Evolutionary conservation across 306 rosid species (phyloP).

Genomic region (Ormosia emarginata): DNA sequence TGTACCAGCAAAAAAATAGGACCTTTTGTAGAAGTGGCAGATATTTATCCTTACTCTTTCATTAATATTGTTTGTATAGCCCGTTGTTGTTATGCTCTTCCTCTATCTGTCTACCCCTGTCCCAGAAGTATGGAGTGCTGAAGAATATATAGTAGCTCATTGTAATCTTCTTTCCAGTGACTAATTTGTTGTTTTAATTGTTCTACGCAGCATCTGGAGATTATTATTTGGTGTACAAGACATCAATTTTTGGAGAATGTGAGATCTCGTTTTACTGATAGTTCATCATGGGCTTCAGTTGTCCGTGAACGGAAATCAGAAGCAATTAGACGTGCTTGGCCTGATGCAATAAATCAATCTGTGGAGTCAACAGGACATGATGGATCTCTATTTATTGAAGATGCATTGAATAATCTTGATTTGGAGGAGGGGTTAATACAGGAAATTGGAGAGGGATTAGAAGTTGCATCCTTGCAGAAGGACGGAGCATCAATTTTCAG

Average conservation of each 20-base stretch:
- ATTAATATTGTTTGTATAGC: constrained; percentile 6
- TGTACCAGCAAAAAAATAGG: background rate
- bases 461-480: constrained; percentile 61
- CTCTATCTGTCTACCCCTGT: background rate
- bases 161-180: constrained; percentile 7
- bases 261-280: constrained; percentile 45
- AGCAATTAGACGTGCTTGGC: constrained; percentile 86
- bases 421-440: constrained; percentile 44
- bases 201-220: constrained; percentile 83
- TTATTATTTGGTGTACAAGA: constrained; percentile 76
- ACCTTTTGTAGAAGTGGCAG: background rate
- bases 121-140: background rate
- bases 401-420: constrained; percentile 79
- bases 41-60: constrained; percentile 9
- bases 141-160: background rate
- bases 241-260: constrained; percentile 73
- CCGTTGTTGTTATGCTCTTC: background rate
- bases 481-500: constrained; percentile 46
- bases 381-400: constrained; percentile 90
- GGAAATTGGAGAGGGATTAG: constrained; percentile 53
- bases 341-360: constrained; percentile 66
- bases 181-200: constrained; percentile 16
- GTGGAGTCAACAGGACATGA: constrained; percentile 54
- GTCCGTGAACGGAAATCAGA: constrained; percentile 73
- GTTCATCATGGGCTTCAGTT: constrained; percentile 61